Conservation (phyloP, 2,329 filamentous ascomycete species). For the Diaporthe aspalathi region DNA sequence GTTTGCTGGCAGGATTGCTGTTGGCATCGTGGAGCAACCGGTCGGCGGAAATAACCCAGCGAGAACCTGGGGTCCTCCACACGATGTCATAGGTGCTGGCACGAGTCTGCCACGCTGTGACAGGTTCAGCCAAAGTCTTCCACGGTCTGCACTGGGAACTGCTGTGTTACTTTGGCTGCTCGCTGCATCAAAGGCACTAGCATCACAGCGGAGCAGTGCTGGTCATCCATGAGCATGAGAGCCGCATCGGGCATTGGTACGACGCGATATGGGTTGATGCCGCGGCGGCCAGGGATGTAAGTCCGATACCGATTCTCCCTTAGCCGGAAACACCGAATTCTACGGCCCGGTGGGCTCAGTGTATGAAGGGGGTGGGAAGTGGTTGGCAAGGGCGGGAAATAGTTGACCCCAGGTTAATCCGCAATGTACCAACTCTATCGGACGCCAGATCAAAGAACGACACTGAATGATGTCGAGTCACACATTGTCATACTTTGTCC, state of each 20-base stretch:
- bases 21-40: neutral
- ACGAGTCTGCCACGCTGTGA: neutral
- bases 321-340: conserved; percentile 1
- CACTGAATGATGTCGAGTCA: neutral
- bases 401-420: conserved; percentile 33
- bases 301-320: neutral
- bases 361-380: neutral
- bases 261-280: neutral
- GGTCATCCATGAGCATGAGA: neutral
- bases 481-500: neutral
- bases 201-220: too few species aligned
- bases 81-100: neutral
- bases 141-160: neutral
- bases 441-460: conserved; percentile 23
- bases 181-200: neutral
- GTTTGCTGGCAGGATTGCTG: neutral
- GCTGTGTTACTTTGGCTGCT: neutral
- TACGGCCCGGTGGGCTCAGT: conserved; percentile 5
- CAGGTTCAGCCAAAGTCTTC: neutral
- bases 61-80: neutral
- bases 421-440: neutral
- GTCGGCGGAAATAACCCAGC: neutral
- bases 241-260: neutral
- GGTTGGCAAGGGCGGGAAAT: conserved; percentile 29
- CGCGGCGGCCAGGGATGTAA: conserved; percentile 2